A percentile compares a stretch with the other conserved stretches of the same genome.
Evolutionary conservation across 257 asterid species (phyloP).

Genomic region (Phtheirospermum japonicum): DNA sequence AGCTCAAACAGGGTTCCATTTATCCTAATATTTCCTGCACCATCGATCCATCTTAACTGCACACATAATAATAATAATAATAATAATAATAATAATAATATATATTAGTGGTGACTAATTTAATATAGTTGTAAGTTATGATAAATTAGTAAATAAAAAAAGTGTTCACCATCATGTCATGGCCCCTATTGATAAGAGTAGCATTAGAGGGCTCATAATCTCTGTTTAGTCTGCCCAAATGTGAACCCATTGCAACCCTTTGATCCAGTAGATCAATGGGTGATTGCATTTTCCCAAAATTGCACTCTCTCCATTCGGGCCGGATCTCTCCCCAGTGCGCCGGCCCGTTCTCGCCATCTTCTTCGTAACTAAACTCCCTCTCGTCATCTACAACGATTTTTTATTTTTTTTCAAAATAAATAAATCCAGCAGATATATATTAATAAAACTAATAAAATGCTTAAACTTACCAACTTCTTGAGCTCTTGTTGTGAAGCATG

Average conservation of each 20-base stretch:
- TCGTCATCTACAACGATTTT: constrained; percentile 53
- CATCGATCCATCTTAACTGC: constrained; percentile 58
- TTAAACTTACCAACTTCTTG: constrained; percentile 49
- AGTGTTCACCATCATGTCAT: constrained; percentile 92
- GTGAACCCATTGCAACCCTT: constrained; percentile 52
- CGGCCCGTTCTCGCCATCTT: constrained; percentile 55
- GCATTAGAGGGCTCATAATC: constrained; percentile 51
- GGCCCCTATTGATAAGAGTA: constrained; percentile 70
- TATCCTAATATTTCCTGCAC: constrained; percentile 51
- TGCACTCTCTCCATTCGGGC: constrained; percentile 63
- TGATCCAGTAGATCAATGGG: constrained; percentile 59
- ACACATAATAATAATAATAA: no score
- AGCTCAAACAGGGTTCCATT: constrained; percentile 17
- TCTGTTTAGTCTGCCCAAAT: constrained; percentile 46
- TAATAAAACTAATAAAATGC: no score
- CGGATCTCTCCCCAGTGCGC: constrained; percentile 61
- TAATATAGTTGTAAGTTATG: no score
- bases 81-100: no score
- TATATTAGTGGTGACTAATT: no score
- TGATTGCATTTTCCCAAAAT: constrained; percentile 60
- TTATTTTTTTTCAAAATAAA: no score
- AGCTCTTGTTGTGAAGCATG: constrained; percentile 28
- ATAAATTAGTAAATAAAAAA: no score
- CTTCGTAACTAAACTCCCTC: constrained; percentile 58
- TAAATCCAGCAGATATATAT: no score